phyloP scores from a whole-genome alignment of 192 early-diverging fungal species.

The Coemansia sp. region DNA sequence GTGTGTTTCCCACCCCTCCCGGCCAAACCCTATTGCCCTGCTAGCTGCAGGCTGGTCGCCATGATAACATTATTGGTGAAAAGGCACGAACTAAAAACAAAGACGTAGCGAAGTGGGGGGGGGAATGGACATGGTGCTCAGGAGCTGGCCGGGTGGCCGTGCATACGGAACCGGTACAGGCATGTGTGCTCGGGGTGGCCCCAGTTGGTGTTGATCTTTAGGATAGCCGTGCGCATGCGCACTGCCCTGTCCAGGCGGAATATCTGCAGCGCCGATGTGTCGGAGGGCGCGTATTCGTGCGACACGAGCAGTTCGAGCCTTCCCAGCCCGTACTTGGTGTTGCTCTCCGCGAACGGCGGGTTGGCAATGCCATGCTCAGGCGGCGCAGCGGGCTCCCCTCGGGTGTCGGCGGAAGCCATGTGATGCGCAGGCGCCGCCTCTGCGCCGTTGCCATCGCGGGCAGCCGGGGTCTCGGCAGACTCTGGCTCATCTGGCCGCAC shows the following conservation, averaged over 20 bases:
- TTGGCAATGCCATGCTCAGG: constrained; percentile 8
- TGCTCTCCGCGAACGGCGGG: constrained; percentile 25
- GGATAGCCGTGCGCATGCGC: constrained; percentile 49
- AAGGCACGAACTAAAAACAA: neutral
- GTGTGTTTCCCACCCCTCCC: too few relatives aligned
- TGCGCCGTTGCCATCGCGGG: too few relatives aligned
- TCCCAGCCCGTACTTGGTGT: constrained; percentile 11
- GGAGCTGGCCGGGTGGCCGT: constrained; percentile 40
- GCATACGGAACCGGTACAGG: constrained; percentile 69
- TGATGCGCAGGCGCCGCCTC: too few relatives aligned
- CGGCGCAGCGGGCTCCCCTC: too few relatives aligned
- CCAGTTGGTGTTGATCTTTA: constrained; percentile 65
- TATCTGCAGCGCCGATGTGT: constrained; percentile 41
- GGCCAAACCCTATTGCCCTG: too few relatives aligned
- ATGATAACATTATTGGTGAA: too few relatives aligned
- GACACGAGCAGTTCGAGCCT: constrained; percentile 19
- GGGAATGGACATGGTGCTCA: neutral
- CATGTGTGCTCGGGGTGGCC: constrained; percentile 67
- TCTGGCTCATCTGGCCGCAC: neutral
- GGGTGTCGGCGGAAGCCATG: too few relatives aligned
- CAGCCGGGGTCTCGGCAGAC: neutral
- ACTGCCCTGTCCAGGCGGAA: constrained; percentile 35
- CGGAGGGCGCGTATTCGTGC: constrained; percentile 50
- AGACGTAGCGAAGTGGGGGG: neutral
- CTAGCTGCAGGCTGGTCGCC: too few relatives aligned